Evolutionary conservation across 2,329 filamentous ascomycete genomes (phyloP), one percentile per base, ranked within the genome.

Genomic region (Neurospora crassa): DNA sequence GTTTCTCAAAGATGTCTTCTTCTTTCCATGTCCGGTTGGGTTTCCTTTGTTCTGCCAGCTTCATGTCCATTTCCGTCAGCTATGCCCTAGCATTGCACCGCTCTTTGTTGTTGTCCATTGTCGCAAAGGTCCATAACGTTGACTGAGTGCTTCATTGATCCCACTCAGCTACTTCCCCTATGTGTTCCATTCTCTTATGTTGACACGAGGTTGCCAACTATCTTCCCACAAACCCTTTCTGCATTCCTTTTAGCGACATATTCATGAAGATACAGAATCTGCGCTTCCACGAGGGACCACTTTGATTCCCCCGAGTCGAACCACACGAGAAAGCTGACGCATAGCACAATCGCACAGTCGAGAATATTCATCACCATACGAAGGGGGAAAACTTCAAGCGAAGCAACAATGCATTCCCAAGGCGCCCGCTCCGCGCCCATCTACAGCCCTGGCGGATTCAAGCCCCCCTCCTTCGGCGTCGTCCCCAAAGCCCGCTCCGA

Each of bases 21-120:
- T 24, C 53, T 37, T 67, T 67, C 47, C 40, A 14, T 40, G 40
- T 71, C 69, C 70, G 70, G 63, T 53, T 41, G 5, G 24, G 18
- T 70, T 7, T 71, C 63, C 69, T 73, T 70, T 43, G 68, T 40
- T 40, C 5, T 34, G 1, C 10, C 29, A n/a, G 24, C 18, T 43
- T 67, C 53, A 37, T 47, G 67, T 70, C 70, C 53, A 24, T 47
- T 40, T 70, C 72, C 67, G 68, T 69, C 20, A 67, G 42, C 6
- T 14, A 37, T 5, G 45, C 70, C 70, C 67, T 69, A 63, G 53
- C 53, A 63, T 20, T n/a, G 69, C 18, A 43, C 37, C 3, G n/a
- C 18, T 37, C 24, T 29, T 68, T 42, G 47, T 40, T 29, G 6
- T 10, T 45, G 63, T 16, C 45, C 40, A n/a, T 72, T 69, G 45